phyloP scores from a whole-genome alignment of 1,284 basidiomycete genomes.

The Cryptococcus hybrid region DNA sequence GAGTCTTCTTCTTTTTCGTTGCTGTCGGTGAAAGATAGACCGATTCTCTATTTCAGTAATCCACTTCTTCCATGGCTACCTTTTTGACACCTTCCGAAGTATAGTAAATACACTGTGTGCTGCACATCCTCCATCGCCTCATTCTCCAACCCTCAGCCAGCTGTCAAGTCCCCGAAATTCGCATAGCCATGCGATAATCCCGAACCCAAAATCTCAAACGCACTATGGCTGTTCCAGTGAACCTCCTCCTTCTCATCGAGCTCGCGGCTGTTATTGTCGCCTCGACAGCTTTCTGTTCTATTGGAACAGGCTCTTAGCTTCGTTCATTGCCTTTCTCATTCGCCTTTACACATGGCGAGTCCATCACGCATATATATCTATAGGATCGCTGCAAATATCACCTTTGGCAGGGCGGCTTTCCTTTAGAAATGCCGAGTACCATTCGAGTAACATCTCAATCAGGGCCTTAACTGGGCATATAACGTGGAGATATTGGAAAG shows the following conservation, averaged over 20 bases:
- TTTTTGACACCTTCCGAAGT: too few relatives aligned
- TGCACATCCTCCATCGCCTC: too few relatives aligned
- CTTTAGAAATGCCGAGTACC: slow-evolving; percentile 79
- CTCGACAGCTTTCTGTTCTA: slow-evolving; percentile 72
- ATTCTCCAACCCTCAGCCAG: too few relatives aligned
- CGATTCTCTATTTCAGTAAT: too few relatives aligned
- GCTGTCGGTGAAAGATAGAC: too few relatives aligned
- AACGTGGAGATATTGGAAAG: slow-evolving; percentile 90
- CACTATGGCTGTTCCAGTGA: slow-evolving; percentile 14
- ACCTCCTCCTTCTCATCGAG: slow-evolving; percentile 62
- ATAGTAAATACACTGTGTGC: too few relatives aligned
- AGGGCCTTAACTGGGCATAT: slow-evolving; percentile 76
- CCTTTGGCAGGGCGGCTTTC: slow-evolving; percentile 80
- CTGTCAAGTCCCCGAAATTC: too few relatives aligned
- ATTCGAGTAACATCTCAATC: slow-evolving; percentile 85
- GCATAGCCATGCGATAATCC: too few relatives aligned
- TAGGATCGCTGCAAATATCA: slow-evolving; percentile 81
- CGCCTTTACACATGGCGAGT: slow-evolving; percentile 46
- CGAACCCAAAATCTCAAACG: too few relatives aligned
- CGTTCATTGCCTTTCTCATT: slow-evolving; percentile 54
- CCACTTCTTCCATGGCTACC: too few relatives aligned
- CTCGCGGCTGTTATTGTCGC: slow-evolving; percentile 69
- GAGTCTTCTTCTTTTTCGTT: too few relatives aligned
- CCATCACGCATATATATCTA: slow-evolving; percentile 43
- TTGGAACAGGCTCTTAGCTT: slow-evolving; percentile 78